A percentile compares a stretch with the other conserved stretches of the same genome.
Evolutionary conservation across 805 yeast species (phyloP).

Genomic region (Soucietia sequanensis): DNA sequence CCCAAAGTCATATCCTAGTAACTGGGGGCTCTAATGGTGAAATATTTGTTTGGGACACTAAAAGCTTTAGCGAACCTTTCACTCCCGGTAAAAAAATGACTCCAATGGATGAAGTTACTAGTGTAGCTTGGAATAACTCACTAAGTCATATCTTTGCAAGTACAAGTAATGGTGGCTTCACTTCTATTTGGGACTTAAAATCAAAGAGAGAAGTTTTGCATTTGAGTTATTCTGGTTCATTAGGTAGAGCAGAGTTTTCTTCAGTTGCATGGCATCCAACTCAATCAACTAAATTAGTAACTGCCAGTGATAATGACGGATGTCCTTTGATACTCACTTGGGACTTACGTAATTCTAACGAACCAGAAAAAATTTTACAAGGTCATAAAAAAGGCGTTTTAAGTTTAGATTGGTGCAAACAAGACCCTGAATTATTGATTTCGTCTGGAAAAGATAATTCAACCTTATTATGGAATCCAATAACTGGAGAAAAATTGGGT

Average conservation of each 20-base stretch:
- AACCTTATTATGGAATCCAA: slow-evolving; percentile 88
- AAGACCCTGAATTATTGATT: slow-evolving; percentile 73
- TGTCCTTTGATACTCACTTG: slow-evolving; percentile 82
- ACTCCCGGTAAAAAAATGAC: slow-evolving; percentile 78
- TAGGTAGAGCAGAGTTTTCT: slow-evolving; percentile 64
- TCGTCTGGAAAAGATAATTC: slow-evolving; percentile 94
- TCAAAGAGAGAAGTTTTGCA: slow-evolving; percentile 87
- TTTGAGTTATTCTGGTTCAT: slow-evolving; percentile 62
- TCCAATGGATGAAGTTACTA: slow-evolving; percentile 75
- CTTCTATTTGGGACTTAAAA: slow-evolving; percentile 92
- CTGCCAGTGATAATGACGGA: slow-evolving; percentile 81
- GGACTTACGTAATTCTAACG: slow-evolving; percentile 92
- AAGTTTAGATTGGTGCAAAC: slow-evolving; percentile 90
- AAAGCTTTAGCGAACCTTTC: slow-evolving; percentile 53
- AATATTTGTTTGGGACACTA: slow-evolving; percentile 86
- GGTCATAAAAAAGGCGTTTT: slow-evolving; percentile 90
- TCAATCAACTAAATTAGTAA: slow-evolving; percentile 79
- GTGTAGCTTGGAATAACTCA: slow-evolving; percentile 85
- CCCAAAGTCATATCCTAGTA: slow-evolving; percentile 68
- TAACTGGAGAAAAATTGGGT: slow-evolving; percentile 67
- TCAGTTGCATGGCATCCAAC: slow-evolving; percentile 94
- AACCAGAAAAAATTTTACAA: slow-evolving; percentile 72
- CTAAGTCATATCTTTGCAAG: slow-evolving; percentile 86
- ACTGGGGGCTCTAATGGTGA: slow-evolving; percentile 91
- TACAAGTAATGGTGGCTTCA: slow-evolving; percentile 80